A percentile compares a stretch with the other conserved stretches of the same genome.
These are phyloP conservation scores for Poa annua DNA, from an alignment of 176 grass and related monocot species.

Conservation along the genomic window DNA sequence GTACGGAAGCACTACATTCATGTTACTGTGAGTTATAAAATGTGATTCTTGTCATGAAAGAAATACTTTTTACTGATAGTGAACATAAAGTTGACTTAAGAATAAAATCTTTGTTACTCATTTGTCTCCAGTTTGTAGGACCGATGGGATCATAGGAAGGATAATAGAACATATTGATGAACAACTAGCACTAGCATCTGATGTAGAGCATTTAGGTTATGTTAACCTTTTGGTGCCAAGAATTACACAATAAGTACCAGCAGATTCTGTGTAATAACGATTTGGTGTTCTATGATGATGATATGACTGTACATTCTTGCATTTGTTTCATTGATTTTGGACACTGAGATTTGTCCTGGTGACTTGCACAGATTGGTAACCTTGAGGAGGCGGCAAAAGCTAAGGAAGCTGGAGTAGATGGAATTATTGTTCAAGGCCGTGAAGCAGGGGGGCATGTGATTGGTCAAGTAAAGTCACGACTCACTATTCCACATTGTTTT, in stretches of 20 bases:
- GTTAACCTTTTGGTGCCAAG: not conserved
- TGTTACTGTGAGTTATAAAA: not conserved
- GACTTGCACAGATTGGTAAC: constrained; percentile 61
- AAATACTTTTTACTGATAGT: not conserved
- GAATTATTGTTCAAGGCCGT: constrained; percentile 84
- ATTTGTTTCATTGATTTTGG: constrained; percentile 17
- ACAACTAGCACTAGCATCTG: not conserved
- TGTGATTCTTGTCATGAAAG: not conserved
- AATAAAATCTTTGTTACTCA: not conserved
- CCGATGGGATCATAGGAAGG: not conserved
- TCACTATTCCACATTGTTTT: constrained; percentile 15
- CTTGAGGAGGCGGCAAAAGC: constrained; percentile 79
- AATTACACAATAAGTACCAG: not conserved
- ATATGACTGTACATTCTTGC: not conserved
- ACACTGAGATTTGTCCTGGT: not conserved
- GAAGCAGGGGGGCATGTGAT: constrained; percentile 94
- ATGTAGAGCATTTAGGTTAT: not conserved
- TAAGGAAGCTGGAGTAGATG: constrained; percentile 89
- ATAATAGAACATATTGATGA: not conserved
- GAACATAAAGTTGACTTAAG: not conserved
- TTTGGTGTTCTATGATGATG: not conserved
- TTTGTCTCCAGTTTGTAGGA: not conserved
- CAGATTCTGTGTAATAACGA: not conserved
- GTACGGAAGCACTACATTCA: not conserved
- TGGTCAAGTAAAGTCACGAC: constrained; percentile 60